phyloP scores from a whole-genome alignment of 2,329 filamentous ascomycete genomes.

The Diaporthe ilicicola region DNA sequence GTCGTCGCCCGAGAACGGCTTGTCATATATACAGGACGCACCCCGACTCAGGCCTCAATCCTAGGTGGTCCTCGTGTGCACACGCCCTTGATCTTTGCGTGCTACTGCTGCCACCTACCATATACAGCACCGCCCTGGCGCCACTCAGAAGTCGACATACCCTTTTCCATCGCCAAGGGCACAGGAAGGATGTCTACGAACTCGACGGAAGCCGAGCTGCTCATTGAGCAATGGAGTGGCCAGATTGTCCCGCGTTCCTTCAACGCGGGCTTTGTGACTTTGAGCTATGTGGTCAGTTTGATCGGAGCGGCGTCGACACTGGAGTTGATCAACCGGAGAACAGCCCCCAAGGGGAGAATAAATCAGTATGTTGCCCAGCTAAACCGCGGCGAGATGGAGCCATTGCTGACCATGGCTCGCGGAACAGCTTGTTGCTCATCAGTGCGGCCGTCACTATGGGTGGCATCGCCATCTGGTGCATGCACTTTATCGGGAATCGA shows the following conservation, averaged over 20 bases:
- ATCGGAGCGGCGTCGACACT: conserved; percentile 82
- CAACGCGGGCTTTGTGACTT: conserved; percentile 69
- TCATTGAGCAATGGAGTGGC: conserved; percentile 53
- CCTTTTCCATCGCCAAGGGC: not conserved
- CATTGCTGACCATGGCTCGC: not conserved
- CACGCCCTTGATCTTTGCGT: not conserved
- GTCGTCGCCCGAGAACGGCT: not conserved
- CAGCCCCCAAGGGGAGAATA: conserved; percentile 71
- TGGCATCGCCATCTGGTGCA: conserved; percentile 77
- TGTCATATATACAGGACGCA: conserved; percentile 7
- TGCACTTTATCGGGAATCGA: conserved; percentile 85
- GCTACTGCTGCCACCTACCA: not conserved
- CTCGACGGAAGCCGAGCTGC: not conserved
- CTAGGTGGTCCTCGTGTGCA: not conserved
- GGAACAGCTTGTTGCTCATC: conserved; percentile 65
- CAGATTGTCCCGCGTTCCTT: conserved; percentile 58
- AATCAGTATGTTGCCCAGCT: conserved; percentile 64
- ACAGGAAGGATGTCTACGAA: conserved; percentile 22
- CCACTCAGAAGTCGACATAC: not conserved
- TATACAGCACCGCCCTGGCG: not conserved
- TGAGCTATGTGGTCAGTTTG: conserved; percentile 80
- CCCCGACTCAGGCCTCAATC: not conserved
- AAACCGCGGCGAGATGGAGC: not conserved
- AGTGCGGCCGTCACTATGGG: conserved; percentile 76
- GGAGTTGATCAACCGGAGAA: conserved; percentile 81